These are phyloP conservation scores for Phellopilus nigrolimitatus DNA, from an alignment of 1,284 basidiomycete species.

Conservation along the genomic window DNA sequence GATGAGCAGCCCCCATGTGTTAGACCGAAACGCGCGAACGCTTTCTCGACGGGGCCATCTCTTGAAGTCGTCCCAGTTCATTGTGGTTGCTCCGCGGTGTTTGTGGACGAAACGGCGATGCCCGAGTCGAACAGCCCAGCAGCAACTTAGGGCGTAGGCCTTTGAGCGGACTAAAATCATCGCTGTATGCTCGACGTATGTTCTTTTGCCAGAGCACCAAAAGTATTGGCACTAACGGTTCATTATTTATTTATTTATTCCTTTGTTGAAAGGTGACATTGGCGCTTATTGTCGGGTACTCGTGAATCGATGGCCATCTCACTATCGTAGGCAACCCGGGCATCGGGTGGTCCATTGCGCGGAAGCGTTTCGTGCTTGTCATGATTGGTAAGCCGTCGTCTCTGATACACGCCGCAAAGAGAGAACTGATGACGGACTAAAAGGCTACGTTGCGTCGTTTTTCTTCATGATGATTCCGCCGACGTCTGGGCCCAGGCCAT, in stretches of 20 bases:
- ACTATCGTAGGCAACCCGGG: constrained; percentile 43
- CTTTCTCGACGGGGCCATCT: no score
- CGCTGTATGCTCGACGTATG: constrained; percentile 36
- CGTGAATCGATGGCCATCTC: constrained; percentile 53
- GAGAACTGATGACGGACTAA: background rate
- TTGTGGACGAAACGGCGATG: no score
- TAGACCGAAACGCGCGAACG: no score
- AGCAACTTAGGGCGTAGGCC: no score
- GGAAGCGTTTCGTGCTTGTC: constrained; percentile 44
- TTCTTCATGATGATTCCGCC: constrained; percentile 49
- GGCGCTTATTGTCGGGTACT: constrained; percentile 39
- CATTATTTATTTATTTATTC: no score
- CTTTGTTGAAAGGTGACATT: constrained; percentile 46
- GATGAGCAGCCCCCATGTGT: no score
- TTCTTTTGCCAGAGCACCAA: background rate
- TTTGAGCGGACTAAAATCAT: no score
- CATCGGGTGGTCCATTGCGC: constrained; percentile 49
- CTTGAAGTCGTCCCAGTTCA: no score
- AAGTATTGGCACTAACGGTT: no score
- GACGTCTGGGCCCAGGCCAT: constrained; percentile 43
- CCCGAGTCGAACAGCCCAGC: no score
- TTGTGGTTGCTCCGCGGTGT: no score
- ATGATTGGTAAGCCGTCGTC: constrained; percentile 35
- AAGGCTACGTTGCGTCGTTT: constrained; percentile 42
- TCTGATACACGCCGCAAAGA: background rate